Conservation (phyloP, 352 stramenopile genomes). For the Globisporangium spiculum region DNA sequence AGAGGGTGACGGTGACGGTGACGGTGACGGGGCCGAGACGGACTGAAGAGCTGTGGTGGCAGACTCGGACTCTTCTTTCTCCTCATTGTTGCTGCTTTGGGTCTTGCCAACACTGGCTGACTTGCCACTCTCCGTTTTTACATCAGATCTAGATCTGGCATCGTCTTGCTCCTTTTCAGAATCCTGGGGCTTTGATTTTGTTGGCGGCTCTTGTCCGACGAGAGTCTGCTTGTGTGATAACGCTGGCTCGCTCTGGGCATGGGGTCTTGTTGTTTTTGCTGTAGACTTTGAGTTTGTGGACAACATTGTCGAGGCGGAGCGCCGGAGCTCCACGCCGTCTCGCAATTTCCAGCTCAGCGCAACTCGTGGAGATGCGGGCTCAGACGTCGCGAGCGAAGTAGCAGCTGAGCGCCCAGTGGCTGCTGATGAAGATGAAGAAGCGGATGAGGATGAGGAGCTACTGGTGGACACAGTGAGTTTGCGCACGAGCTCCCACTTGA, state of each 20-base stretch:
- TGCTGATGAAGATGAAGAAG: background rate
- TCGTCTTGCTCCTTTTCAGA: background rate
- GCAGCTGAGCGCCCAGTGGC: background rate
- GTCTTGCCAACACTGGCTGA: background rate
- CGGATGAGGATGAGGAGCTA: constrained; percentile 7
- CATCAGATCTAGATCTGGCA: background rate
- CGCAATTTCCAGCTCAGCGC: constrained; percentile 55
- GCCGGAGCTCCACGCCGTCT: constrained; percentile 37
- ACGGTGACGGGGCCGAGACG: background rate
- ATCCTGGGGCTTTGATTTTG: background rate
- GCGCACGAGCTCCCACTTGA: constrained; percentile 76
- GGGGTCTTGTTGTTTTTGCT: background rate
- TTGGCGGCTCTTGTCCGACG: background rate
- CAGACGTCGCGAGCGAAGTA: constrained; percentile 17
- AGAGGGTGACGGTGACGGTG: constrained; percentile 8
- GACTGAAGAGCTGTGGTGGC: background rate
- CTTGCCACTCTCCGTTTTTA: background rate
- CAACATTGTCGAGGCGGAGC: constrained; percentile 15
- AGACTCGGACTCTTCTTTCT: background rate
- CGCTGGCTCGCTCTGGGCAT: constrained; percentile 16
- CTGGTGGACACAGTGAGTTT: constrained; percentile 30
- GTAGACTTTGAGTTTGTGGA: background rate
- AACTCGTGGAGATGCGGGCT: constrained; percentile 27
- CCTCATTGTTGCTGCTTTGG: background rate
- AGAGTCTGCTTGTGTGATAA: background rate